Base-by-base conservation (phyloP, 2,329 filamentous ascomycete species). In the Orbilia javanica region DNA sequence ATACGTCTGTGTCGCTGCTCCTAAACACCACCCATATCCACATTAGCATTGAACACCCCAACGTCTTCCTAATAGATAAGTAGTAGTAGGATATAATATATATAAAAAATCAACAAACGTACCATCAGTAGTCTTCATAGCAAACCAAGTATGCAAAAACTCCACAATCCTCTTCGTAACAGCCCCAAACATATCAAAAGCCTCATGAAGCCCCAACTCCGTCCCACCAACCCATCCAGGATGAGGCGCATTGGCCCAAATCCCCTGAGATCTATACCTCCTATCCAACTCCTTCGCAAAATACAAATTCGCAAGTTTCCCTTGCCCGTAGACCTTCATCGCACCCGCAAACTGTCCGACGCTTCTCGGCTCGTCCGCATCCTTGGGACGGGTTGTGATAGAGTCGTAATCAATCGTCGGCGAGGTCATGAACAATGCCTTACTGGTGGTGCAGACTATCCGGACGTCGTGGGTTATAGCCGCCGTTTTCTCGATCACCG, bases 181-280 rank as follows among this genome's bases (percentile, higher is more conserved):
- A 15, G 62, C 13, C 10, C 25, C 25, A 39, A 69, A 52, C 62
- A 77, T 72, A 57, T 60, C 77, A 31, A 25, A 62, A 13, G 50
- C 71, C 27, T 71, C 57, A 8, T 22, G 18, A 27, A 68, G 52
- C 53, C 71, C 76, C 44, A 73, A 7, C 46, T 73, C 72, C 13
- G 66, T 71, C 46, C 29, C 60, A 34, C 46, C 48, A n/a, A 68
- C 70, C 62, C 66, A 71, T 55, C 80, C 80, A 18, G 80, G 80
- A 65, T 81, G 78, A 20, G 67, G 64, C 22, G 68, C 73, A 72
- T 80, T 80, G 57, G 79, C 80, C 81, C 84, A 84, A 53, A 87
- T 81, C 55, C 78, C 78, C 31, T 69, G 85, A 83, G 15, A 87
- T 88, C 0, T 92, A 91, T n/a, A 92, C 91, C 4, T 88, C 88